Percentiles rank a stretch among this genome's conserved stretches.
phyloP scores from a whole-genome alignment of 495 filamentous ascomycete genomes.

The Penicillium manginii region DNA sequence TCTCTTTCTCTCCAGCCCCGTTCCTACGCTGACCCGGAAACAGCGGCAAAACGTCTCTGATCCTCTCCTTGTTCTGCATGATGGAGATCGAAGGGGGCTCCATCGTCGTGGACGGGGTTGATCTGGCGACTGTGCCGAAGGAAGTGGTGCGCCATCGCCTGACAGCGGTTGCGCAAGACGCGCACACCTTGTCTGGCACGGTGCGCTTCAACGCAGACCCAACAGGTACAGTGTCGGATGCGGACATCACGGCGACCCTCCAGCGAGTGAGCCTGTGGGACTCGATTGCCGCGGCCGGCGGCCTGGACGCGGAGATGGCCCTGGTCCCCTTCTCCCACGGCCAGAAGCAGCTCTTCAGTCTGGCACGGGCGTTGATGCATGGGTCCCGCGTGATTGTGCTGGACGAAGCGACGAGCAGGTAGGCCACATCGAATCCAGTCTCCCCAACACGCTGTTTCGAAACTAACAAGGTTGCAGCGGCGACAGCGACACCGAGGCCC shows the following conservation, averaged over 20 bases:
- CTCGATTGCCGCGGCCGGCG: constrained; percentile 40
- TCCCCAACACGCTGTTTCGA: too few relatives aligned
- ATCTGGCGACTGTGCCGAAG: background rate
- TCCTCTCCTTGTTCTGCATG: background rate
- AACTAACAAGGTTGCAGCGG: too few relatives aligned
- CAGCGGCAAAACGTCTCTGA: background rate
- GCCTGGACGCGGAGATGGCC: constrained; percentile 43
- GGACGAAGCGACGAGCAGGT: constrained; percentile 24
- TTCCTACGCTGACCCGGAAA: background rate
- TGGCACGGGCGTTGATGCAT: constrained; percentile 56
- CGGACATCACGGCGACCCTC: background rate
- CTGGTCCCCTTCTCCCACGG: constrained; percentile 48
- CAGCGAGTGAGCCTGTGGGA: constrained; percentile 35
- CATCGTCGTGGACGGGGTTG: background rate
- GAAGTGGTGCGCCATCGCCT: background rate
- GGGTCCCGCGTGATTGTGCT: constrained; percentile 28
- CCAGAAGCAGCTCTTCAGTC: constrained; percentile 57
- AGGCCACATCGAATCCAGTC: too few relatives aligned
- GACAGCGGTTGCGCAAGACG: background rate
- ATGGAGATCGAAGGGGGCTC: background rate
- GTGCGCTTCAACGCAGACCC: background rate
- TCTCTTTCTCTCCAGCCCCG: too few relatives aligned
- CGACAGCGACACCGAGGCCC: too few relatives aligned
- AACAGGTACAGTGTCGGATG: background rate
- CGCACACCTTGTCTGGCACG: background rate